A percentile compares a stretch with the other conserved stretches of the same genome.
These are phyloP conservation scores for Chaetomiaceae sp. DNA, from an alignment of 2,329 filamentous ascomycete genomes.

Conservation along the genomic window DNA sequence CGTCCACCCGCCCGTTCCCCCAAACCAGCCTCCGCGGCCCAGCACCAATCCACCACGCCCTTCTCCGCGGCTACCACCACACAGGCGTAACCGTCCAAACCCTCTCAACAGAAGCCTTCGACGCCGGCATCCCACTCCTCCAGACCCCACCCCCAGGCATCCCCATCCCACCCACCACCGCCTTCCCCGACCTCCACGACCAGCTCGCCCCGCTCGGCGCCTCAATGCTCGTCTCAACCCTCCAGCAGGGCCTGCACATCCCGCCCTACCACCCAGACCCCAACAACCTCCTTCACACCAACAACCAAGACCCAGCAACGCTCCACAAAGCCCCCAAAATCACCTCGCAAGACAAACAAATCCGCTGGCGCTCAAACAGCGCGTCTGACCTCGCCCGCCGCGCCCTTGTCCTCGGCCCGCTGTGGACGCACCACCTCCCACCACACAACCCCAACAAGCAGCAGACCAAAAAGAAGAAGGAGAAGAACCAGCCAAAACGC, in stretches of 20 bases:
- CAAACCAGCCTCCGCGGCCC: constrained; percentile 68
- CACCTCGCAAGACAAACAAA: constrained; percentile 54
- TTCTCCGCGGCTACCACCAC: constrained; percentile 55
- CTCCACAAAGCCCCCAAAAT: constrained; percentile 66
- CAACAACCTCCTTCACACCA: not conserved
- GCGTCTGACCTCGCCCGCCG: constrained; percentile 9
- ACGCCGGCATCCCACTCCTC: constrained; percentile 69
- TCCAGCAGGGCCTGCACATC: constrained; percentile 60
- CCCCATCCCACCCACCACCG: constrained; percentile 41
- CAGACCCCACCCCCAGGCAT: constrained; percentile 62
- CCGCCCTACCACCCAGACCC: constrained; percentile 44
- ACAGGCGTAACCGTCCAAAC: constrained; percentile 87
- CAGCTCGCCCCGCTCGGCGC: constrained; percentile 62
- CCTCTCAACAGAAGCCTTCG: constrained; percentile 69
- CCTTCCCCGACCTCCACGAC: constrained; percentile 43
- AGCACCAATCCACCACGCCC: constrained; percentile 80
- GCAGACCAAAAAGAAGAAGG: not conserved
- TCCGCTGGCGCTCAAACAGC: constrained; percentile 54
- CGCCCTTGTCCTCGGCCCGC: constrained; percentile 35
- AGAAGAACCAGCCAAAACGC: no score
- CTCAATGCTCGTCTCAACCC: constrained; percentile 61
- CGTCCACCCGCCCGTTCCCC: not conserved
- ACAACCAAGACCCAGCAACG: not conserved
- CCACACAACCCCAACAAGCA: no score
- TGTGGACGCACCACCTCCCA: constrained; percentile 51